Percentiles rank a stretch among this genome's conserved stretches.
These are phyloP conservation scores for Tilletiaria anomala DNA, from an alignment of 1,284 basidiomycete genomes.

Conservation along the genomic window DNA sequence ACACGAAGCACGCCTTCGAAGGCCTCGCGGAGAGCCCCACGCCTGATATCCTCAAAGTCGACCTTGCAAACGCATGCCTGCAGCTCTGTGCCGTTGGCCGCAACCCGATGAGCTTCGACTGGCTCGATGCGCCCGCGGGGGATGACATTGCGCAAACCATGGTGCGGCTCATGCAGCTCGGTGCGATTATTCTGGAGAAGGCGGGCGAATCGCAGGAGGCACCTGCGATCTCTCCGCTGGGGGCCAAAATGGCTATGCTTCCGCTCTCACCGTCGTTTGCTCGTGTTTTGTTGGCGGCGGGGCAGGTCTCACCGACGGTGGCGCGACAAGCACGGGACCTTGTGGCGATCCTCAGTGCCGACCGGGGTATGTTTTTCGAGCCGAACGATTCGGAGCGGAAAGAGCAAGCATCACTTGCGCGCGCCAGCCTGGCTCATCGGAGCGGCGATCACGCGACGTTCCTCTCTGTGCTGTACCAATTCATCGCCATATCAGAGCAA, in stretches of 20 bases:
- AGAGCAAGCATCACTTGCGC: constrained; percentile 7
- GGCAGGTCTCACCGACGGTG: constrained; percentile 12
- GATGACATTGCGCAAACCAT: constrained; percentile 19
- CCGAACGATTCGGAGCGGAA: constrained; percentile 10
- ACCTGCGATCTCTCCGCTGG: constrained; percentile 18
- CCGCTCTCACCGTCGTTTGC: constrained; percentile 30
- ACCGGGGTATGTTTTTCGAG: constrained; percentile 3
- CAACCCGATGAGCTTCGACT: constrained; percentile 32
- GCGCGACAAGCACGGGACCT: constrained; percentile 27
- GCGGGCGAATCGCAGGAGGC: background rate
- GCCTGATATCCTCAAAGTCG: constrained; percentile 30
- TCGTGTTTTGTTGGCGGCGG: constrained; percentile 25
- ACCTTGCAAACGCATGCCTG: constrained; percentile 21
- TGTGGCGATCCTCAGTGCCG: constrained; percentile 26
- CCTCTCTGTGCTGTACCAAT: constrained; percentile 36
- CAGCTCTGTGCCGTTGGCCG: constrained; percentile 28
- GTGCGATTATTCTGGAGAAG: constrained; percentile 13
- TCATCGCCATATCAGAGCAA: constrained; percentile 7
- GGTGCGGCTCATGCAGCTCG: constrained; percentile 26
- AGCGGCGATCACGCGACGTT: constrained; percentile 33
- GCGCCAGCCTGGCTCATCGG: constrained; percentile 12
- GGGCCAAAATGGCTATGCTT: constrained; percentile 24
- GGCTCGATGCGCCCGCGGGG: constrained; percentile 26
- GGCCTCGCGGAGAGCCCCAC: constrained; percentile 9
- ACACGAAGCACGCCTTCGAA: constrained; percentile 19